Evolutionary conservation across 169 alveolate species (phyloP), one percentile per base, ranked within the genome.

Genomic region (Neospora caninum): DNA sequence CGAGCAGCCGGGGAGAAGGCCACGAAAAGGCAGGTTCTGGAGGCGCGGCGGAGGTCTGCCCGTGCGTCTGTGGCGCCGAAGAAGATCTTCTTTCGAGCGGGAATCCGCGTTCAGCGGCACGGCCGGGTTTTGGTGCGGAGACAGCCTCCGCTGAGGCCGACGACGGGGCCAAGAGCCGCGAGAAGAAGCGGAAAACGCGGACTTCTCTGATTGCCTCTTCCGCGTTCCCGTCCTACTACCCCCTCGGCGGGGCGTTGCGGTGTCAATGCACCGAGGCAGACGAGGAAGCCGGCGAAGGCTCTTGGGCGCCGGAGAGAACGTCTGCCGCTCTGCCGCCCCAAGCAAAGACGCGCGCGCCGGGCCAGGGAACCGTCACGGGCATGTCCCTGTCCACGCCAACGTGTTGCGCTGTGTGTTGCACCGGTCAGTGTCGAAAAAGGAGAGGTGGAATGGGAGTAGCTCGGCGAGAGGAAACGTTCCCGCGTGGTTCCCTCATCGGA

Each of bases 241-340:
- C 95, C 16, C 67, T 92, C 39, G 95, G 95, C 9, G 82, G 67
- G 41, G 88, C 88, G 7, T 67, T 92, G 58, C 69, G 82, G 67
- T 92, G 91, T 83, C 22, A 34, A 49, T 88, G 82, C 69, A 73
- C 80, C 67, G 49, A 67, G 41, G 91, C 91, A 4, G 58, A 69
- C n/a, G 41, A 25, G 9, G 1, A 80, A 4, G 58, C 4, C 58
- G 58, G 41, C 91, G 95, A 70, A n/a, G 92, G 92, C 38, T 64
- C 86, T 92, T 36, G n/a, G 38, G 41, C 83, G 92, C 88, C 83
- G 92, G 73, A 69, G 88, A 41, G 92, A 91, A 36, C 70, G 2
- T 58, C 88, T 73, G 42, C 42, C 88, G 67, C 87, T 84, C 36
- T 7, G 43, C 88, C 38, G 18, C 58, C 13, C 58, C 58, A 49